Conservation (phyloP, 202 grass and related monocot species). For the Setaria italica region DNA sequence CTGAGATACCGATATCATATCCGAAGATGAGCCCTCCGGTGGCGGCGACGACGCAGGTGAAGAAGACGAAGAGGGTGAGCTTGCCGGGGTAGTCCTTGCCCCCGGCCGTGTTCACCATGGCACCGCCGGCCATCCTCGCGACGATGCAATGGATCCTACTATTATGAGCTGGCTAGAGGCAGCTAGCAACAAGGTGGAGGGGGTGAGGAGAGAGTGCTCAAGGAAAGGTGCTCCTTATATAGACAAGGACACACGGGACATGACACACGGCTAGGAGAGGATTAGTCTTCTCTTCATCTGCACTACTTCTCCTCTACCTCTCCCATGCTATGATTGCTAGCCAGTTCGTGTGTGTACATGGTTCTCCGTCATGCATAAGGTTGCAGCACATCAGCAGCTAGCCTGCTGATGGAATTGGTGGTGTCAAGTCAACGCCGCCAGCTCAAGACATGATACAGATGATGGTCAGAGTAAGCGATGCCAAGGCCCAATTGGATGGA, state of each 20-base stretch:
- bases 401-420: neutral
- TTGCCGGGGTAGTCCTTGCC: conserved; percentile 81
- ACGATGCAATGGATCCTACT: too few species aligned
- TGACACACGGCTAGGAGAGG: neutral
- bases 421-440: conserved; percentile 3
- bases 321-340: neutral
- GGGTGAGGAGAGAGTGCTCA: conserved; percentile 9
- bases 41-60: conserved; percentile 75
- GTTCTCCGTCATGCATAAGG: neutral
- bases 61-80: conserved; percentile 70
- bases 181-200: neutral
- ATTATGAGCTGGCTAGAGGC: too few species aligned
- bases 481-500: neutral
- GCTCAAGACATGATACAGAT: too few species aligned
- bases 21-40: conserved; percentile 83
- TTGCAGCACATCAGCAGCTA: neutral
- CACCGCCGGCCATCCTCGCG: conserved; percentile 67
- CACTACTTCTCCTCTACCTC: neutral
- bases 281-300: neutral
- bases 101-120: conserved; percentile 55
- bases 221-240: neutral
- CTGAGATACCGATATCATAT: conserved; percentile 79
- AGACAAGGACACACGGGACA: neutral
- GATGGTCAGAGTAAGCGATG: neutral
- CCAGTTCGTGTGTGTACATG: neutral